Base-by-base conservation (phyloP, 352 stramenopile species). In the Phytopythium montanum region DNA sequence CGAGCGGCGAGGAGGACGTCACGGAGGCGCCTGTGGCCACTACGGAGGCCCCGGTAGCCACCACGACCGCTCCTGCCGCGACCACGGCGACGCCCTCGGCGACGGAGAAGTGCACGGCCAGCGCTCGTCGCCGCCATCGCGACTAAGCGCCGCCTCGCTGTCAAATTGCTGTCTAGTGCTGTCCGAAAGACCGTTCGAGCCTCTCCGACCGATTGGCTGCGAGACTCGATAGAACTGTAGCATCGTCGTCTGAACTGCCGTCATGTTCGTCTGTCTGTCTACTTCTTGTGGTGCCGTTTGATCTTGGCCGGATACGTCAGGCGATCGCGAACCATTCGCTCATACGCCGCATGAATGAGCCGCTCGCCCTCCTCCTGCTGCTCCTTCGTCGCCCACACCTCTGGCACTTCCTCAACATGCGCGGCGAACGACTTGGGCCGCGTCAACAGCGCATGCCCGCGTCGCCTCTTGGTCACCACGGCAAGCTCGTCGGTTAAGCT, bases 361-460 rank as follows among this genome's bases (percentile, higher is more conserved):
- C 12, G 23, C 13, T 51, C 45, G 25, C 45, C 13, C 0, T 31
- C 45, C 10, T 21, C 10, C 45, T 72, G 66, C 25, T 77, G 64
- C 52, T 84, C 64, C 10, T 62, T 46, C 39, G 70, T 72, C 18
- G 60, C 62, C 74, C 72, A 87, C 14, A 73, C 69, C 34, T 69
- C 66, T 13, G 75, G 75, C 62, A 68, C 56, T 53, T 76, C 68
- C 21, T 72, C 60, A 19, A 76, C 71, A 26, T 72, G 65, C 34
- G 72, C 59, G 16, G 71, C 65, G 61, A 79, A 70, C 2, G 68
- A 76, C 39, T 74, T 69, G 14, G 39, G 49, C 41, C 71, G 71
- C 2, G 60, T 61, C 3, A 72, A 53, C 23, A 68, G 50, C 44
- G 62, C 65, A 56, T 57, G 45, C 1, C 25, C 23, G 23, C 45